Evolutionary conservation across 2,329 filamentous ascomycete genomes (phyloP), one percentile per base, ranked within the genome.

Genomic region (Emergomyces africanus): DNA sequence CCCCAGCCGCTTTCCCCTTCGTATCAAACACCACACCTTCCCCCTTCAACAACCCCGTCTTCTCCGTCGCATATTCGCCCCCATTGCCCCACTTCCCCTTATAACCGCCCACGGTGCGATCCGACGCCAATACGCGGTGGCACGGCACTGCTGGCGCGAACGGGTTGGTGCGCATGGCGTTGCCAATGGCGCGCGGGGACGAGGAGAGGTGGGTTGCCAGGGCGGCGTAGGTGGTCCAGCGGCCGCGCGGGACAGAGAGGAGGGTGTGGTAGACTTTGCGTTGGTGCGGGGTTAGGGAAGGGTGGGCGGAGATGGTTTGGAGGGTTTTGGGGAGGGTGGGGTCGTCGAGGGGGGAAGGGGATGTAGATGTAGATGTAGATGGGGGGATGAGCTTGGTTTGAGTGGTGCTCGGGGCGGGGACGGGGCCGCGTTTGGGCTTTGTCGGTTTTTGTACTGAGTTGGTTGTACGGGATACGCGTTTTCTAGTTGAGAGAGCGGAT

Each of bases 111-210:
- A 82, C 68, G 6, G 69, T 78, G 14, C 88, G 85, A 57, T 85
- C 85, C 46, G 83, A 85, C 5, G 88, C 87, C 53, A 95, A 81
- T 25, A 92, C 86, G 10, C 90, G 81, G 72, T 95, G 89, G 65
- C 89, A 95, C 1, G 89, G 90, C 4, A 92, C 86, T 39, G 83
- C 80, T 0, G 90, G 89, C 15, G 90, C 89, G 66, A 92, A 95
- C 0, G 89, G 89, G 69, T 95, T 95, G 41, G 74, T 77, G 20
- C 87, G 81, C 68, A 95, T 77, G 1, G 88, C 88, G 61, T 88
- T 89, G 18, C 89, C 89, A 5, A 94, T 83, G 0, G 89, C 89
- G 48, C 89, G 79, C 1, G 89, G 86, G 3, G 86, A 89, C 25
- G 87, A 89, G 12, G 77, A 71, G 18, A 92, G 79, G 60, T 86